phyloP scores from a whole-genome alignment of 345 rosid genomes.

The Acer negundo region DNA sequence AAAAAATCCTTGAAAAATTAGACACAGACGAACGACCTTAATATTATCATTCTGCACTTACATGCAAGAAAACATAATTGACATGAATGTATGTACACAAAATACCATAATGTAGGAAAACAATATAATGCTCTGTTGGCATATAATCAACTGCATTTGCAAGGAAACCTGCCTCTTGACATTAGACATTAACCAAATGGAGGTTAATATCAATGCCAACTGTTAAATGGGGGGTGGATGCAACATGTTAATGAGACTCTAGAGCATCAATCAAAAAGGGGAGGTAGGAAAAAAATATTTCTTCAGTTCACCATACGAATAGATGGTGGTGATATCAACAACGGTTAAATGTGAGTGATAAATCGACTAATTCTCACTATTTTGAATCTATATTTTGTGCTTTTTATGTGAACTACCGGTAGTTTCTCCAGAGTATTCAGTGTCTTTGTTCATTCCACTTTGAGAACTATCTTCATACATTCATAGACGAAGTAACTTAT shows the following conservation, averaged over 20 bases:
- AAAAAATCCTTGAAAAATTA: background rate
- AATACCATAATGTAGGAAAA: background rate
- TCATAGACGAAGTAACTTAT: constrained; percentile 84
- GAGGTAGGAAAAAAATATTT: background rate
- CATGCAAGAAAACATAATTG: background rate
- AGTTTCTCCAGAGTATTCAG: constrained; percentile 13
- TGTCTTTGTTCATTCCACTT: constrained; percentile 54
- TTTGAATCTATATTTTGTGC: constrained; percentile 24
- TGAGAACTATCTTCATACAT: constrained; percentile 79
- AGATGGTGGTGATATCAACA: constrained; percentile 17
- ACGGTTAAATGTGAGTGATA: constrained; percentile 14
- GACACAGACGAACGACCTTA: background rate
- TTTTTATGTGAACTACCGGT: constrained; percentile 23
- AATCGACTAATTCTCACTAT: constrained; percentile 23
- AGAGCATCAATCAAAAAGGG: constrained; percentile 13
- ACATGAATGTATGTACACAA: background rate
- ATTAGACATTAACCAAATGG: background rate
- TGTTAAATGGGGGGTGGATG: background rate
- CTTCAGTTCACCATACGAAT: constrained; percentile 17
- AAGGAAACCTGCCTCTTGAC: background rate
- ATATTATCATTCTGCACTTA: background rate
- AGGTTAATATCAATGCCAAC: background rate
- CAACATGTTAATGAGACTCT: background rate
- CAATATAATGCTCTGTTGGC: background rate
- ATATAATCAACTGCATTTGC: background rate